A percentile compares a stretch with the other conserved stretches of the same genome.
Conservation (phyloP, 192 early-diverging fungal species). For the Obelidium mucronatum region DNA sequence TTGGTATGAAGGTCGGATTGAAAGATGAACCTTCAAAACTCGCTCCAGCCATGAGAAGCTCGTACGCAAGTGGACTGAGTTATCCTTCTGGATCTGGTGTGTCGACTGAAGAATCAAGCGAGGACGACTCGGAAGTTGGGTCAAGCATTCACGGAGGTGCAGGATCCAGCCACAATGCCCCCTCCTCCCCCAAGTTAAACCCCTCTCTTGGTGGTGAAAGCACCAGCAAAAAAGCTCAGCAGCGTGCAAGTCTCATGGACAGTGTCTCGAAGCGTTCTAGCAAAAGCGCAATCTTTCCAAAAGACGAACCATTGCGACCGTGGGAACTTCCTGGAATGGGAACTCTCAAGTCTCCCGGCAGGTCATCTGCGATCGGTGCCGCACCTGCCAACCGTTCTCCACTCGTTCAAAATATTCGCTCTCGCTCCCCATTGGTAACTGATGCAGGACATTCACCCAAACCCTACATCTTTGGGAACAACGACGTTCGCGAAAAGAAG, state of each 20-base stretch:
- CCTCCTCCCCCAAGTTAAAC: not conserved
- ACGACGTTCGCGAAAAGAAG: not conserved
- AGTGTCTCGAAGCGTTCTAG: too few species aligned
- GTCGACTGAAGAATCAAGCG: not conserved
- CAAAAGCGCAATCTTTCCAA: not conserved
- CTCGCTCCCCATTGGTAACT: not conserved
- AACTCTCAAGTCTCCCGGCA: not conserved
- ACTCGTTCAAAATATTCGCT: not conserved
- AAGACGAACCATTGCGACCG: slow-evolving; percentile 26
- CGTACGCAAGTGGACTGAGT: slow-evolving; percentile 8
- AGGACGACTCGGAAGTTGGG: slow-evolving; percentile 1
- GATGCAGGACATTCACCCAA: not conserved
- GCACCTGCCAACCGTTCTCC: not conserved
- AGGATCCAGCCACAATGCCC: not conserved
- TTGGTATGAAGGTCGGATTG: slow-evolving; percentile 21
- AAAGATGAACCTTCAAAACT: not conserved
- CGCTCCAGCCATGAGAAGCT: not conserved
- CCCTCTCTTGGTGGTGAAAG: not conserved
- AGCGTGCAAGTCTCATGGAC: too few species aligned
- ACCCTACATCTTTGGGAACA: not conserved
- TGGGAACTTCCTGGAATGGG: slow-evolving; percentile 37
- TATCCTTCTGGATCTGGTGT: slow-evolving; percentile 15
- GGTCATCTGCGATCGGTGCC: not conserved
- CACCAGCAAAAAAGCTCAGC: too few species aligned
- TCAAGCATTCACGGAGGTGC: not conserved